Percentiles rank a stretch among this genome's conserved stretches.
Conservation (phyloP, 495 filamentous ascomycete species). For the Xylaria intraflava region DNA sequence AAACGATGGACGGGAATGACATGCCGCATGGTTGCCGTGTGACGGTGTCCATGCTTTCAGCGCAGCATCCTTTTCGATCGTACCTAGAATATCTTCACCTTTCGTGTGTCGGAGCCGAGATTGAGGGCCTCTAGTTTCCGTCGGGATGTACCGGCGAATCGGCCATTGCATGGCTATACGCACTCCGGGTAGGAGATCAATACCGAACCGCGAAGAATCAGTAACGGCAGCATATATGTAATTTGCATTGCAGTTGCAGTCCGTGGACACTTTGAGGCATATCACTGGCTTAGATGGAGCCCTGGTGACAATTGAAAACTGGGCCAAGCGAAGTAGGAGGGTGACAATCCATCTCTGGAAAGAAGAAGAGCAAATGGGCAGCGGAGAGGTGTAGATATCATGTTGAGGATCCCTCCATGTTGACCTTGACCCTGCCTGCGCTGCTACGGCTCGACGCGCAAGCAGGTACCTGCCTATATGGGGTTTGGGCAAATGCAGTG, state of each 20-base stretch:
- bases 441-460: no score
- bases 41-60: neutral
- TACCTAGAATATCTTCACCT: neutral
- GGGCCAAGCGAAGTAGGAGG: neutral
- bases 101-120: neutral
- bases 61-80: neutral
- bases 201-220: neutral
- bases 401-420: neutral
- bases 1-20: neutral
- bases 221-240: neutral
- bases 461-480: no score
- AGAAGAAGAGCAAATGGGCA: neutral
- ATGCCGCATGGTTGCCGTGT: neutral
- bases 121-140: neutral
- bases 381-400: neutral
- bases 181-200: neutral
- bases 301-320: neutral
- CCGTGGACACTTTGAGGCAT: neutral
- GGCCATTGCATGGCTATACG: neutral
- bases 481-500: neutral
- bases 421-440: neutral
- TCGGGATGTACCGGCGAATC: neutral
- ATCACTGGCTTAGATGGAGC: neutral
- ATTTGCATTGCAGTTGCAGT: neutral
- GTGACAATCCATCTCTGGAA: neutral